Percentiles rank a stretch among this genome's conserved stretches.
phyloP scores from a whole-genome alignment of 306 rosid species.

The Inga leiocalycina region DNA sequence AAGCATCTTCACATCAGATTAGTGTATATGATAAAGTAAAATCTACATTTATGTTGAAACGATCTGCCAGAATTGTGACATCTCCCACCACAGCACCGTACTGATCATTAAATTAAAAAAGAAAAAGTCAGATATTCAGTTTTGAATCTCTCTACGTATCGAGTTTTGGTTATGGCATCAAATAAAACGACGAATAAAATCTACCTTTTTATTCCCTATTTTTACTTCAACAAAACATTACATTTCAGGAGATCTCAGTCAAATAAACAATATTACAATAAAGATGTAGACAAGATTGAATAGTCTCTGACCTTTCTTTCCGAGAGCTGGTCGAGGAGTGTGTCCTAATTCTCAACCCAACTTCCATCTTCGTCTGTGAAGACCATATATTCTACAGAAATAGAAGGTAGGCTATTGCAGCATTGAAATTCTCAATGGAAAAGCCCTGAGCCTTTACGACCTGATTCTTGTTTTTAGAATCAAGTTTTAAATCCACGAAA shows the following conservation, averaged over 20 bases:
- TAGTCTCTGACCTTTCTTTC: neutral
- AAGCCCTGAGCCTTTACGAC: too few species aligned
- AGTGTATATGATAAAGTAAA: neutral
- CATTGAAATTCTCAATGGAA: neutral
- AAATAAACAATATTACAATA: too few species aligned
- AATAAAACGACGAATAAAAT: neutral
- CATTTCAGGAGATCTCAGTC: too few species aligned
- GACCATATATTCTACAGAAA: neutral
- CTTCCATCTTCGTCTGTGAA: neutral
- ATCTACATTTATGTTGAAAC: neutral
- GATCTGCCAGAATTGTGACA: slow-evolving; percentile 3
- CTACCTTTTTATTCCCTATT: too few species aligned
- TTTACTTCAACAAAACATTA: too few species aligned
- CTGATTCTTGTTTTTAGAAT: too few species aligned
- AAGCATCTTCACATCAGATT: neutral
- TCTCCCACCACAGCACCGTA: slow-evolving; percentile 1
- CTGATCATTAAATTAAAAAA: neutral
- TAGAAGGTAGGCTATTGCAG: neutral
- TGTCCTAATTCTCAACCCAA: neutral
- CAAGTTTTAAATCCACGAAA: neutral
- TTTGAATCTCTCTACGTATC: neutral
- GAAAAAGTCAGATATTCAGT: neutral
- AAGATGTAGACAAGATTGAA: too few species aligned
- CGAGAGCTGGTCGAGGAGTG: neutral
- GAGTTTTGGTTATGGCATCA: neutral